phyloP scores from a whole-genome alignment of 2,329 filamentous ascomycete species.

The Trichoderma gracile region DNA sequence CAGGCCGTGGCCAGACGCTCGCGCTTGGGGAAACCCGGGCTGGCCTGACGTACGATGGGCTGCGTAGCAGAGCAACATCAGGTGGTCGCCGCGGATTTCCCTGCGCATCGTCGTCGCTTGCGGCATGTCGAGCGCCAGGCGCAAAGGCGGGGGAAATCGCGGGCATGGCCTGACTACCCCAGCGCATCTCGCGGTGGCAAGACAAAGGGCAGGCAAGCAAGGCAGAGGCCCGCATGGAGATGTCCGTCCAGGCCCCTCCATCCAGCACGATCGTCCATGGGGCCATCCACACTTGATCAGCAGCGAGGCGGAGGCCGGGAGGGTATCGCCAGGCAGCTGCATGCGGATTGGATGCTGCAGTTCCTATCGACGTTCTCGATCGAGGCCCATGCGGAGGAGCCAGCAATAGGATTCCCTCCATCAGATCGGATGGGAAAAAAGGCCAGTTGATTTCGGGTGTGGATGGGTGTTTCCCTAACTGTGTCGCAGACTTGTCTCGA shows the following conservation, averaged over 20 bases:
- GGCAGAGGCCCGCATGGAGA: background rate
- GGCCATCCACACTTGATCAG: conserved; percentile 14
- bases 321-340: conserved; percentile 18
- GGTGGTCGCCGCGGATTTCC: conserved; percentile 16
- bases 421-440: background rate
- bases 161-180: conserved; percentile 17
- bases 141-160: background rate
- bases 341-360: conserved; percentile 18
- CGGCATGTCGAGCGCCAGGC: background rate
- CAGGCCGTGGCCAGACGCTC: background rate
- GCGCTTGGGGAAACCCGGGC: background rate
- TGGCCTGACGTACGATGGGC: conserved; percentile 16
- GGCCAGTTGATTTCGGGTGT: background rate
- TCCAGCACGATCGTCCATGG: background rate
- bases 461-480: background rate
- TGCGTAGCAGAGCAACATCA: conserved; percentile 21
- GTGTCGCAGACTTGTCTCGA: conserved; percentile 23
- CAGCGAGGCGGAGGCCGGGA: background rate
- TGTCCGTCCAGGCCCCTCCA: background rate
- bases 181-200: conserved; percentile 15
- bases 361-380: conserved; percentile 18
- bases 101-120: conserved; percentile 16
- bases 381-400: conserved; percentile 2
- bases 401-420: background rate
- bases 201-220: background rate